Percentiles rank a stretch among this genome's conserved stretches.
Conservation (phyloP, 768 basidiomycete species). For the Suillus occidentalis region DNA sequence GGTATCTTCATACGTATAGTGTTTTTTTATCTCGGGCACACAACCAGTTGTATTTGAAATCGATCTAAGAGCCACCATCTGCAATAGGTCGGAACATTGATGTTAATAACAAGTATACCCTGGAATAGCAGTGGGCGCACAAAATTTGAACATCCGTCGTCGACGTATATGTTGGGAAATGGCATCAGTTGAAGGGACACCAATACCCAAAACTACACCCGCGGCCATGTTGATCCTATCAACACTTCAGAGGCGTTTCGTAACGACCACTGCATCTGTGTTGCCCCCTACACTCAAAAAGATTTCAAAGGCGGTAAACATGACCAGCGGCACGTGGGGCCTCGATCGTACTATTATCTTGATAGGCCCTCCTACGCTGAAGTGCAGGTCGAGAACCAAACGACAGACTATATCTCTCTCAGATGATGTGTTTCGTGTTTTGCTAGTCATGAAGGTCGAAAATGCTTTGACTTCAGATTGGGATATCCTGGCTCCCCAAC, state of each 20-base stretch:
- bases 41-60: not conserved
- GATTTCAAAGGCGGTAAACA: not conserved
- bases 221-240: constrained; percentile 15
- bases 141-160: not conserved
- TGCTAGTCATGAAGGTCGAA: no score
- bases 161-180: not conserved
- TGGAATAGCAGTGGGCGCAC: not conserved
- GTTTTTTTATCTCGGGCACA: not conserved
- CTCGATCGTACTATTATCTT: no score
- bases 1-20: not conserved
- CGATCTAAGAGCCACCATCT: not conserved
- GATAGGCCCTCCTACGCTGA: constrained; percentile 20
- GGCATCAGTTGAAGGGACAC: not conserved
- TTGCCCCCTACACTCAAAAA: constrained; percentile 5
- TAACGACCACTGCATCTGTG: constrained; percentile 4
- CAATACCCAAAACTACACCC: not conserved
- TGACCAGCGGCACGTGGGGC: not conserved
- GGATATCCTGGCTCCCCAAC: no score
- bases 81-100: not conserved
- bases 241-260: constrained; percentile 11
- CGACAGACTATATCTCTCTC: no score
- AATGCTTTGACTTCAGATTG: no score
- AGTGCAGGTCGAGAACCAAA: constrained; percentile 15
- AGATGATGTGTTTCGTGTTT: no score
- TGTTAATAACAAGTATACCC: not conserved